Percentiles rank a stretch among this genome's conserved stretches.
phyloP scores from a whole-genome alignment of 306 rosid species.

The Alnus rubra region DNA sequence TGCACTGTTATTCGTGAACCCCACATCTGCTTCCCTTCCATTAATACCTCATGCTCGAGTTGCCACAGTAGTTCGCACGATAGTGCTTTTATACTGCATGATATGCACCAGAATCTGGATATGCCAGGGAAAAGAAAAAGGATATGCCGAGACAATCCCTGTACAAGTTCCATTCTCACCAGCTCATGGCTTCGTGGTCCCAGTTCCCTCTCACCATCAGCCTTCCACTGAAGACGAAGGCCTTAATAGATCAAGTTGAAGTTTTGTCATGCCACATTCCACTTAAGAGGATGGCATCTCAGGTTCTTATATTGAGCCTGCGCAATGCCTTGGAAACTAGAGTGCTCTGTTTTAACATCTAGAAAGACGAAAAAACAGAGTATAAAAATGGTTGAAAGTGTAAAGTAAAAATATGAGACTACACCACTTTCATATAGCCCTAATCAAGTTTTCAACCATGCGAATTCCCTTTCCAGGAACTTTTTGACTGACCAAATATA shows the following conservation, averaged over 20 bases:
- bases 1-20: constrained; percentile 53
- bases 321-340: no score
- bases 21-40: not conserved
- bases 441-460: not conserved
- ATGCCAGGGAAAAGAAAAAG: constrained; percentile 39
- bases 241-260: no score
- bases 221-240: not conserved
- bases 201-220: constrained; percentile 18
- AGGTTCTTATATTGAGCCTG: no score
- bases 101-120: constrained; percentile 45
- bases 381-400: no score
- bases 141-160: constrained; percentile 45
- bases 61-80: not conserved
- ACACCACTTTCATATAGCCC: no score
- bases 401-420: no score
- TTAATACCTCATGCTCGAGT: not conserved
- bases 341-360: no score
- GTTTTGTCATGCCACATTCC: no score
- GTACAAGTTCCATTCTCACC: constrained; percentile 21
- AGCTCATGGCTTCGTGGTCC: constrained; percentile 28
- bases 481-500: not conserved
- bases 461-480: not conserved
- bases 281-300: no score
- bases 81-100: constrained; percentile 6
- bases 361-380: no score